Conservation (phyloP, 139 green algal species). For the Eudorina sp. region DNA sequence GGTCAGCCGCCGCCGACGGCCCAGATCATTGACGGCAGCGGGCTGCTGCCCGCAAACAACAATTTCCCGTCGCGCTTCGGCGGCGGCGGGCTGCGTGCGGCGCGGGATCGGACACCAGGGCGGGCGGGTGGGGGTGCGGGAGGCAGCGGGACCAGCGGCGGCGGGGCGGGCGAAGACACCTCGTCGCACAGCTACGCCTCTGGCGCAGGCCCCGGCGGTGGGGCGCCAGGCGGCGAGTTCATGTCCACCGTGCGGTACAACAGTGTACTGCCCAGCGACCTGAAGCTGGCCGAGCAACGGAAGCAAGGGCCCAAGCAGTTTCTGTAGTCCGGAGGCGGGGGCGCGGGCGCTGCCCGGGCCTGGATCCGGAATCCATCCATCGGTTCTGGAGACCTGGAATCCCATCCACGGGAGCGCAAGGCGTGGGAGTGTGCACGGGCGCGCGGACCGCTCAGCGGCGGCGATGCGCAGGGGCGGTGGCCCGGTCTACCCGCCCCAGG, state of each 20-base stretch:
- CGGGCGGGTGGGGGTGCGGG: background rate
- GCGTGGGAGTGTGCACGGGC: too few relatives aligned
- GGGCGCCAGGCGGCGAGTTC: background rate
- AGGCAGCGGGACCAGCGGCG: background rate
- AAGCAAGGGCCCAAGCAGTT: slow-evolving; percentile 43
- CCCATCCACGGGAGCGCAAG: too few relatives aligned
- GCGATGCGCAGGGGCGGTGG: too few relatives aligned
- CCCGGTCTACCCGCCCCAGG: too few relatives aligned
- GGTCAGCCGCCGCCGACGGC: background rate
- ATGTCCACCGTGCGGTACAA: slow-evolving; percentile 31
- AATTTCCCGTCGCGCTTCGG: slow-evolving; percentile 46
- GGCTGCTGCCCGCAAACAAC: slow-evolving; percentile 17
- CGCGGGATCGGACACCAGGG: slow-evolving; percentile 12
- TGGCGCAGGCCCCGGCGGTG: background rate
- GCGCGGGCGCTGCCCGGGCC: too few relatives aligned
- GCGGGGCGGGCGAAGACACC: background rate
- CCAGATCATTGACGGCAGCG: slow-evolving; percentile 31
- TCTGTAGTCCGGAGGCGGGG: too few relatives aligned
- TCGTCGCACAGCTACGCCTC: background rate
- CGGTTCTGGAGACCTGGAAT: too few relatives aligned
- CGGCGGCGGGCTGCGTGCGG: background rate
- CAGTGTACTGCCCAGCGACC: slow-evolving; percentile 23
- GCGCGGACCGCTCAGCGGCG: too few relatives aligned
- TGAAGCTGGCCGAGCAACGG: slow-evolving; percentile 50
- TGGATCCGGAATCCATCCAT: too few relatives aligned